Evolutionary conservation across 768 basidiomycete genomes (phyloP), one percentile per base, ranked within the genome.

Genomic region (Tubosaeta brunneosetosa): DNA sequence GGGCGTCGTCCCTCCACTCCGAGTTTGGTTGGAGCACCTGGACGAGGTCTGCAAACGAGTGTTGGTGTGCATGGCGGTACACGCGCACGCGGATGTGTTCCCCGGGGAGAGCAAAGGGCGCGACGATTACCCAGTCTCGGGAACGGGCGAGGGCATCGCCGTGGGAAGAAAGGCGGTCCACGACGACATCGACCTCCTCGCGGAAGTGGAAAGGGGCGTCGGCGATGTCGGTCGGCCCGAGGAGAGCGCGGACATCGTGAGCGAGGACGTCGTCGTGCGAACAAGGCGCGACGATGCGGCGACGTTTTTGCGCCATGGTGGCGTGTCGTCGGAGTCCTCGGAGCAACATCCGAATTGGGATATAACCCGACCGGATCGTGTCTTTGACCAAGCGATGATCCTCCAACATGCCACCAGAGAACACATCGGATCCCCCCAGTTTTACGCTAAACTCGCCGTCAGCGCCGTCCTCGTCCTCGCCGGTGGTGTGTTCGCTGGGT

Each of bases 401-500:
- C 33, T 58, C 9, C 33, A 53, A 34, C 55, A 25, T 25, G 22
- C 10, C 22, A 19, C 33, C 2, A n/a, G 68, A 12, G 69, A 72
- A 19, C 66, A 66, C 0, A 36, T 66, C 6, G 81, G 79, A 22
- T 82, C 85, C 0, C 75, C 84, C 2, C 80, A 81, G 50, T 97
- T 93, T 67, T 89, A 79, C 76, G 81, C 71, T 53, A 90, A 93
- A 64, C 70, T 97, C 29, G 55, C 77, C 17, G 69, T 92, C 47
- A 88, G 87, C 48, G 74, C 71, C 4, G 65, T 71, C 3, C 76
- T 98, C 26, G 93, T 98, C 7, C 70, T 98, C 2, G 73, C 82
- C 0, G 94, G 94, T 3, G 94, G 94, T 48, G 85, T 94, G 5
- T 97, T 98, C 66, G 91, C 94, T 12, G 94, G 94, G 94, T 89